These are phyloP conservation scores for Lathyrus tuberosus DNA, from an alignment of 306 rosid species.

Conservation along the genomic window DNA sequence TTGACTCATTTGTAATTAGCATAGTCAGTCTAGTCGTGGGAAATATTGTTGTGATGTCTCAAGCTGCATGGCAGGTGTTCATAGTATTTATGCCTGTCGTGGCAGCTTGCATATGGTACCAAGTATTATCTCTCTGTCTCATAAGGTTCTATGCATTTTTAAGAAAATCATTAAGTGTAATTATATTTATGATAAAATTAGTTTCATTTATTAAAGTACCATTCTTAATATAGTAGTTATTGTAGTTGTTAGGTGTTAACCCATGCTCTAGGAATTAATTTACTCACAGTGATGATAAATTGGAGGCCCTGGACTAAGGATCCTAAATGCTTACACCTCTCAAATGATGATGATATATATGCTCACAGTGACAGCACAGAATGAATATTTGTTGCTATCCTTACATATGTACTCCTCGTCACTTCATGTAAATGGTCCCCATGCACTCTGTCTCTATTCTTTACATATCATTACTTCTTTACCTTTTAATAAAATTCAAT, in stretches of 20 bases:
- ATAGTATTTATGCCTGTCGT: conserved; percentile 47
- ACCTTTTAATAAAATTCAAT: not conserved
- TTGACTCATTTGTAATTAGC: too few species aligned
- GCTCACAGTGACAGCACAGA: not conserved
- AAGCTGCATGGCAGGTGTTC: conserved; percentile 49
- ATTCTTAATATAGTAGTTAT: not conserved
- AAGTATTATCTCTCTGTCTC: conserved; percentile 27
- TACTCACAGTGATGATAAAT: too few species aligned
- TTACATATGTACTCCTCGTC: not conserved
- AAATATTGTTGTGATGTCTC: conserved; percentile 46
- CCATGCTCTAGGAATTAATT: too few species aligned
- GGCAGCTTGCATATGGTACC: conserved; percentile 53
- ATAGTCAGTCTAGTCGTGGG: too few species aligned
- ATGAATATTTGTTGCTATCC: not conserved
- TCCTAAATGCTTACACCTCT: conserved; percentile 48
- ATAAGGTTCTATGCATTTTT: not conserved
- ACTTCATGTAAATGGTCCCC: conserved; percentile 1
- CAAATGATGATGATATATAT: not conserved
- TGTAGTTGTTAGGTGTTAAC: not conserved
- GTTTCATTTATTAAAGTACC: not conserved
- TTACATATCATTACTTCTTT: too few species aligned
- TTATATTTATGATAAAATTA: not conserved
- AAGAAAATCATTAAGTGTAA: not conserved
- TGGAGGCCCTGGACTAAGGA: too few species aligned
- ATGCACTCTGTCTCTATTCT: not conserved